These are phyloP conservation scores for Neopestalotiopsis clavispora DNA, from an alignment of 2,329 filamentous ascomycete genomes.

Conservation along the genomic window DNA sequence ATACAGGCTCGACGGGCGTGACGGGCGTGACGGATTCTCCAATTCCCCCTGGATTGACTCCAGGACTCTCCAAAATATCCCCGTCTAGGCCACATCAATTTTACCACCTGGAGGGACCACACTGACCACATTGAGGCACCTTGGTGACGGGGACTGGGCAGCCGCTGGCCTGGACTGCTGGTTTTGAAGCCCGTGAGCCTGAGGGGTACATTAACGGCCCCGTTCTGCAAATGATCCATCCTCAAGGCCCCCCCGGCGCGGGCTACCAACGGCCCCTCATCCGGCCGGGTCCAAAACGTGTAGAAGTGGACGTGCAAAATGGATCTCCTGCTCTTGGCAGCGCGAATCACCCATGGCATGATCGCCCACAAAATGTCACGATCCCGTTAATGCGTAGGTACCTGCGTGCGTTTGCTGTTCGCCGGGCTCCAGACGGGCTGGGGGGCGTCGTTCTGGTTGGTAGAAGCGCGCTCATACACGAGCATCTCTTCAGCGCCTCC, in stretches of 20 bases:
- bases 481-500: not conserved
- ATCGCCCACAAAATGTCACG: not conserved
- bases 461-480: not conserved
- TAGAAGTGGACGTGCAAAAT: slow-evolving; percentile 4
- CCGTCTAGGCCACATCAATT: not conserved
- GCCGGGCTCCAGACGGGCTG: not conserved
- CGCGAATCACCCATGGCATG: not conserved
- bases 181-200: not conserved
- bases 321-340: not conserved
- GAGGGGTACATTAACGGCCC: not conserved
- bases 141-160: slow-evolving; percentile 3
- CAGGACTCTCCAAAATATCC: no score
- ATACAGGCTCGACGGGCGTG: no score
- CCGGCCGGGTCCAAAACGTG: slow-evolving; percentile 1
- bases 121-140: not conserved
- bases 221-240: slow-evolving; percentile 4
- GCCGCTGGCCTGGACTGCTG: not conserved
- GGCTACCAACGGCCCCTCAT: not conserved
- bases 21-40: not conserved
- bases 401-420: not conserved
- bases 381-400: not conserved
- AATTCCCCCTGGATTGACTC: not conserved
- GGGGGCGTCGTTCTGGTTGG: not conserved
- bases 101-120: slow-evolving; percentile 10
- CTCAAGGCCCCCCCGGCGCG: not conserved